These are phyloP conservation scores for Xylariaceae sp. DNA, from an alignment of 2,329 filamentous ascomycete genomes.

Conservation along the genomic window DNA sequence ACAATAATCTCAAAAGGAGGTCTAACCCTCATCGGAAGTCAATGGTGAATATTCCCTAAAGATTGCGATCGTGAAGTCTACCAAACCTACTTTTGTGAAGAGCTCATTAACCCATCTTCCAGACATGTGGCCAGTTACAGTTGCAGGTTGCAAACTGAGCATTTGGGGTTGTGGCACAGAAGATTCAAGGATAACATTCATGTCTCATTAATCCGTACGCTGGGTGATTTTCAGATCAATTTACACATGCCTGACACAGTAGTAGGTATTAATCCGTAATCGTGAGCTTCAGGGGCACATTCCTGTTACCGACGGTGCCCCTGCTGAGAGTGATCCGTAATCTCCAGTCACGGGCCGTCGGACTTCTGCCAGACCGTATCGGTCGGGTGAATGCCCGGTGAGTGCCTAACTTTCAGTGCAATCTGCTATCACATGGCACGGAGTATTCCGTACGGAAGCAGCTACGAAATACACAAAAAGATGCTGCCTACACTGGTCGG, in stretches of 20 bases:
- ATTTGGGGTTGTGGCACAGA: not conserved
- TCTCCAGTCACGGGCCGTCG: not conserved
- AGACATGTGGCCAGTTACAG: not conserved
- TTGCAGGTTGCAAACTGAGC: not conserved
- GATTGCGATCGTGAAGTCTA: no score
- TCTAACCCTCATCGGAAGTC: no score
- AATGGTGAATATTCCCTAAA: no score
- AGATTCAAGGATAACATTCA: no score
- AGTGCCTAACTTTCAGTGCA: not conserved
- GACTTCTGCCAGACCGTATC: not conserved
- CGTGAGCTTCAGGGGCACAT: no score
- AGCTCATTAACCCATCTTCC: not conserved
- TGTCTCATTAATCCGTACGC: no score
- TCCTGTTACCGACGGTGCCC: no score
- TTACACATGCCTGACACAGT: no score
- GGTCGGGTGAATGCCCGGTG: not conserved
- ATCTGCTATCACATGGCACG: not conserved
- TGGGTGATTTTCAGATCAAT: no score
- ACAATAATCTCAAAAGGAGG: no score
- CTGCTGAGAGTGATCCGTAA: not conserved
- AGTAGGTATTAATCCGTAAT: no score
- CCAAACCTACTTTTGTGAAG: not conserved
- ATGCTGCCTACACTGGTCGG: not conserved
- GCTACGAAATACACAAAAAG: not conserved
- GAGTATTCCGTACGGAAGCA: no score